Evolutionary conservation across 129 eudicot genomes (phyloP).

Genomic region (Erigeron canadensis): DNA sequence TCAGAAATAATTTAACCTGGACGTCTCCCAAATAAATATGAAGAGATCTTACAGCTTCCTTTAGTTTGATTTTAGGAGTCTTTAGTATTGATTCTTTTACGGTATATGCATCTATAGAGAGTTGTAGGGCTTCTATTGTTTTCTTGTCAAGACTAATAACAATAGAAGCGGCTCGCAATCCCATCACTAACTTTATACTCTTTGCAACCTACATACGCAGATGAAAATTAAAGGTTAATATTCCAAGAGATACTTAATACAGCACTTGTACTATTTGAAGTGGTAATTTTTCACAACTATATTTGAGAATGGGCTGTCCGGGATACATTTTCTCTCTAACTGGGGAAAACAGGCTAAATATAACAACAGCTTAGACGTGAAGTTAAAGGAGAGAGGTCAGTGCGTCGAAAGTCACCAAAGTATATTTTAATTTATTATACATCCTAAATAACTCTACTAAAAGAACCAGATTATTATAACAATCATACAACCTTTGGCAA

Average conservation of each 20-base stretch:
- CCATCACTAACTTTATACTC: conserved; percentile 66
- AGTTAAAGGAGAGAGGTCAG: no score
- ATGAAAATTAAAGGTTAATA: conserved; percentile 6
- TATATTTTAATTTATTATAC: no score
- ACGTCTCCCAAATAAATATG: conserved; percentile 2
- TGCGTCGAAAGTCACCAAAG: no score
- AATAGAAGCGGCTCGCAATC: conserved; percentile 55
- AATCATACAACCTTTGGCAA: background rate
- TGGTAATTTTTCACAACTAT: background rate
- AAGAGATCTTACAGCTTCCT: conserved; percentile 45
- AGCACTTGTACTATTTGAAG: background rate
- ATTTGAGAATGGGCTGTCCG: no score
- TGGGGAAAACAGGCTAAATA: no score
- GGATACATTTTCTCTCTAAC: no score
- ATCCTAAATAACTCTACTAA: no score
- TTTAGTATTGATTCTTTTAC: conserved; percentile 62
- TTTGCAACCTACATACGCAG: conserved; percentile 63
- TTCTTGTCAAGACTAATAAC: conserved; percentile 69
- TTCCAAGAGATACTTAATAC: background rate
- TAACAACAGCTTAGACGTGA: no score
- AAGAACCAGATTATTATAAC: no score
- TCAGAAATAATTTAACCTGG: background rate
- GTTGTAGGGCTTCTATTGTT: conserved; percentile 50
- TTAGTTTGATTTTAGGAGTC: conserved; percentile 53
- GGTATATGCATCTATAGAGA: conserved; percentile 53